Evolutionary conservation across 768 basidiomycete genomes (phyloP).

Genomic region (Termitomyces sp.): DNA sequence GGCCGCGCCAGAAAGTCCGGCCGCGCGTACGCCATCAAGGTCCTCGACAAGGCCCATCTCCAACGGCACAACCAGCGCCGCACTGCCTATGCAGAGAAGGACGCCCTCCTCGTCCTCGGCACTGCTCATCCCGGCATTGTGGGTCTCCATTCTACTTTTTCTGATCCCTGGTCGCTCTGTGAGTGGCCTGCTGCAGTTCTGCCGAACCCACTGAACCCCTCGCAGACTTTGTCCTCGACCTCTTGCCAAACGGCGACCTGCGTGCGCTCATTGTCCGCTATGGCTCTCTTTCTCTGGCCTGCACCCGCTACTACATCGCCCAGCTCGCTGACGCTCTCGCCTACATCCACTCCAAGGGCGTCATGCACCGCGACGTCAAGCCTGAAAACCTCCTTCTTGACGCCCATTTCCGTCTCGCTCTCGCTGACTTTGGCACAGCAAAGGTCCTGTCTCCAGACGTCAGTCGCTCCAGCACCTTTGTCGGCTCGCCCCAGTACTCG

Average conservation of each 20-base stretch:
- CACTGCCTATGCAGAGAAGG: conserved; percentile 79
- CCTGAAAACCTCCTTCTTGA: conserved; percentile 93
- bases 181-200: conserved; percentile 28
- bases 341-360: conserved; percentile 87
- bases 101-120: conserved; percentile 71
- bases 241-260: conserved; percentile 76
- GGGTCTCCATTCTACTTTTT: conserved; percentile 79
- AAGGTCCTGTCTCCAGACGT: conserved; percentile 56
- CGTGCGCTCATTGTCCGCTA: conserved; percentile 67
- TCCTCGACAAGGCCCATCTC: conserved; percentile 78
- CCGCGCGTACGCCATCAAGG: conserved; percentile 73
- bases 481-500: conserved; percentile 89
- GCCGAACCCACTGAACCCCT: not conserved
- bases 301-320: conserved; percentile 82
- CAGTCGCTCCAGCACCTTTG: conserved; percentile 53
- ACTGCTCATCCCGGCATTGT: conserved; percentile 80
- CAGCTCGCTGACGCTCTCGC: conserved; percentile 86
- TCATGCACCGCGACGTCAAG: conserved; percentile 87
- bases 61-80: conserved; percentile 69
- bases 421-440: conserved; percentile 97
- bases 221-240: conserved; percentile 75
- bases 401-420: conserved; percentile 78
- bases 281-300: conserved; percentile 82
- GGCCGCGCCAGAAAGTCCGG: conserved; percentile 60
- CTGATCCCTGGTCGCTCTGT: conserved; percentile 84